phyloP scores from a whole-genome alignment of 305 asterid species.

The Solanum hybrid region DNA sequence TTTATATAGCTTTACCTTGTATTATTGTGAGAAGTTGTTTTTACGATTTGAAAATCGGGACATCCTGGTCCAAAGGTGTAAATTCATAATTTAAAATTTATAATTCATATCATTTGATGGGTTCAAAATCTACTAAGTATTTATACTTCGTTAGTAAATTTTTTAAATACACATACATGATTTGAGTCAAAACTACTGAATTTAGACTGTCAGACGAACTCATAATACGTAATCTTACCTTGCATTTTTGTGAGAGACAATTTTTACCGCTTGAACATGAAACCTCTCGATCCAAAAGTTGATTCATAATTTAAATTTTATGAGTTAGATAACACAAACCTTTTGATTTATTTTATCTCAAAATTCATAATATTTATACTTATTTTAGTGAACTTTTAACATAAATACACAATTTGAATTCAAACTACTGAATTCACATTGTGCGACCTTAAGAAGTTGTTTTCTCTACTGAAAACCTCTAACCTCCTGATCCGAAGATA shows the following conservation, averaged over 20 bases:
- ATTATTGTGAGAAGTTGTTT: neutral
- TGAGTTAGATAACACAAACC: neutral
- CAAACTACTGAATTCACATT: neutral
- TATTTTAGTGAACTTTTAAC: neutral
- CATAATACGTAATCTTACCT: neutral
- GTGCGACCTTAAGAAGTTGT: too few relatives aligned
- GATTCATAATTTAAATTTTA: neutral
- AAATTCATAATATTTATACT: neutral
- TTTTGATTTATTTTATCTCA: neutral
- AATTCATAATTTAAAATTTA: neutral
- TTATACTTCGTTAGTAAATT: neutral
- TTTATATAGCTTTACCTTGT: neutral
- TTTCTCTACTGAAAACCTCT: neutral
- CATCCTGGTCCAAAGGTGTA: rapidly evolving
- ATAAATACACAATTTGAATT: neutral
- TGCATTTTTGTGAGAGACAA: neutral
- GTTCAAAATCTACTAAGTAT: neutral
- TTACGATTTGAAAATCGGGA: rapidly evolving
- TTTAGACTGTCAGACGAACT: neutral
- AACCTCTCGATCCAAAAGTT: neutral
- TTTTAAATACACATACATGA: neutral
- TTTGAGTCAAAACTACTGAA: neutral
- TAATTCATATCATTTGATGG: neutral
- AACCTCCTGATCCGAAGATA: rapidly evolving
- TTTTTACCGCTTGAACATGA: neutral